A percentile compares a stretch with the other conserved stretches of the same genome.
These are phyloP conservation scores for Obba rivulosa DNA, from an alignment of 768 basidiomycete genomes.

Conservation along the genomic window DNA sequence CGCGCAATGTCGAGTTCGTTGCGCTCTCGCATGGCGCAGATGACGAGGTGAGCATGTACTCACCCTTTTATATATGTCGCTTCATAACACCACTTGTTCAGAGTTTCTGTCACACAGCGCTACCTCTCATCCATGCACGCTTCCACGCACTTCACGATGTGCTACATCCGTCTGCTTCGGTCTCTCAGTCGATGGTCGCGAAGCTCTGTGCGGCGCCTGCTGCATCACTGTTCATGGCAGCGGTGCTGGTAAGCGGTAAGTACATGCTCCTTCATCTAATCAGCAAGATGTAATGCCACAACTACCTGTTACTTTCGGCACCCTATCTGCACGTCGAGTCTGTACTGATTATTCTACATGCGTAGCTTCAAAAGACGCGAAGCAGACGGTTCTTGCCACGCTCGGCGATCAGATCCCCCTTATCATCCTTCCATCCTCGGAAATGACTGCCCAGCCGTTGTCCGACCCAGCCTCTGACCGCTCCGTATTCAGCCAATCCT, in stretches of 20 bases:
- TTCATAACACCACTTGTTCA: no score
- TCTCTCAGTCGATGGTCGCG: slow-evolving; percentile 48
- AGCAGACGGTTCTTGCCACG: slow-evolving; percentile 42
- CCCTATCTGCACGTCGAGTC: no score
- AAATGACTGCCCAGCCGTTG: no score
- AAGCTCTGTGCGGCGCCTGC: slow-evolving; percentile 53
- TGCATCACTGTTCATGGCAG: slow-evolving; percentile 48
- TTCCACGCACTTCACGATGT: slow-evolving; percentile 50
- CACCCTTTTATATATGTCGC: no score
- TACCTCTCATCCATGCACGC: slow-evolving; percentile 47
- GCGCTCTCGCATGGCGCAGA: slow-evolving; percentile 41
- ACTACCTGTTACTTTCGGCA: no score
- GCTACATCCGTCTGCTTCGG: slow-evolving; percentile 36
- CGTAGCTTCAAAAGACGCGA: slow-evolving; percentile 11
- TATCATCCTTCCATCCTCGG: slow-evolving; percentile 39
- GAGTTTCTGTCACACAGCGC: slow-evolving; percentile 13
- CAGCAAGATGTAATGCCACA: no score
- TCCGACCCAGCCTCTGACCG: no score
- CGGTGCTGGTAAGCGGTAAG: not conserved
- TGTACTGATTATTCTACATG: no score
- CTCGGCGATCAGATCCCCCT: slow-evolving; percentile 53
- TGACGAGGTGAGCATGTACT: slow-evolving; percentile 35
- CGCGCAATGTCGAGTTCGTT: slow-evolving; percentile 58
- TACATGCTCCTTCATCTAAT: not conserved
- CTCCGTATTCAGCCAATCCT: not conserved